Conservation (phyloP, 2,329 filamentous ascomycete genomes). For the Colletotrichum incanum region DNA sequence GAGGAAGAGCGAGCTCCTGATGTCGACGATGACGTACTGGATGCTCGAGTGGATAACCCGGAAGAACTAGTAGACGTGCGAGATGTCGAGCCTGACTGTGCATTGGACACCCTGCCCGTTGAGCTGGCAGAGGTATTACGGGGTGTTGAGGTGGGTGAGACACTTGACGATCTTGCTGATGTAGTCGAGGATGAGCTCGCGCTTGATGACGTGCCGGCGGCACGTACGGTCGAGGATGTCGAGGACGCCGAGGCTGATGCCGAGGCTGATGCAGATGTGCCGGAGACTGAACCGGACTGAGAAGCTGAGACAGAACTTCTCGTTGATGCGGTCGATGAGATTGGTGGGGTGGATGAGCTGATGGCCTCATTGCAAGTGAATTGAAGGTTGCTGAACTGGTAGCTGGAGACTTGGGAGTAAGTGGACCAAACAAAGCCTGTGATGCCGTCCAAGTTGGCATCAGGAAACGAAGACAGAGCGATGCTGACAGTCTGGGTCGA, state of each 20-base stretch:
- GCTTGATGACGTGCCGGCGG: not conserved
- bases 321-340: not conserved
- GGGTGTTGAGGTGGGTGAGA: not conserved
- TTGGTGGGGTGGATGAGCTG: not conserved
- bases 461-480: slow-evolving; percentile 56
- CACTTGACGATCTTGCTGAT: not conserved
- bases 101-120: not conserved
- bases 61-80: not conserved
- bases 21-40: not conserved
- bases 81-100: not conserved
- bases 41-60: not conserved
- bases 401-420: slow-evolving; percentile 24
- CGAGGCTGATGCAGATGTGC: not conserved
- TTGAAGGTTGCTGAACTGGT: slow-evolving; percentile 30
- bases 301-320: slow-evolving; percentile 1
- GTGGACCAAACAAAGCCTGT: slow-evolving; percentile 38
- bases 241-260: not conserved
- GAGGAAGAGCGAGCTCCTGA: not conserved
- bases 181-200: not conserved
- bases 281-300: slow-evolving; percentile 1
- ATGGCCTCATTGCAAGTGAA: slow-evolving; percentile 21
- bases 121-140: not conserved
- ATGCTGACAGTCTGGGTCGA: slow-evolving; percentile 65
- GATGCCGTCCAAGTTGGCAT: slow-evolving; percentile 29
- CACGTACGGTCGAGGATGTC: slow-evolving; percentile 15